Evolutionary conservation across 2,329 filamentous ascomycete species (phyloP).

Genomic region (Botrytis hyacinthi): DNA sequence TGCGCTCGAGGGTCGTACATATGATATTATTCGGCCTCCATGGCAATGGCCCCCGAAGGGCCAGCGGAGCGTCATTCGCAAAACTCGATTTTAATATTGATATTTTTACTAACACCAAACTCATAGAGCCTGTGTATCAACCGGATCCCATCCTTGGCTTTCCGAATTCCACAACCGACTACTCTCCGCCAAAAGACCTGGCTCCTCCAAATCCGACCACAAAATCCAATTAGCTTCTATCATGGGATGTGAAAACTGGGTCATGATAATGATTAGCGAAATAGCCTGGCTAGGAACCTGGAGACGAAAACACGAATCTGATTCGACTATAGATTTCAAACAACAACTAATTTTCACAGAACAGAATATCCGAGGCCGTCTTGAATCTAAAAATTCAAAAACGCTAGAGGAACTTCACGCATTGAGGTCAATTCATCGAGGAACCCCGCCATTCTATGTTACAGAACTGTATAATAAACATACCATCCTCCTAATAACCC

Average conservation of each 20-base stretch:
- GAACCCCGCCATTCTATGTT: background rate
- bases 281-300: conserved; percentile 53
- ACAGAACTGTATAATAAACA: conserved; percentile 17
- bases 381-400: conserved; percentile 11
- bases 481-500: conserved; percentile 21
- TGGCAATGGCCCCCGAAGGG: background rate
- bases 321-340: conserved; percentile 36
- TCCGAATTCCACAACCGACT: conserved; percentile 34
- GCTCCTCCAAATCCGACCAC: background rate
- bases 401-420: background rate
- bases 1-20: background rate
- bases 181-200: background rate
- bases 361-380: background rate
- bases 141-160: conserved; percentile 42
- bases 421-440: background rate
- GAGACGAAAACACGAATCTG: conserved; percentile 51
- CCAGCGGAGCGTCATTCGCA: background rate
- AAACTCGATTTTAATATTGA: accelerated
- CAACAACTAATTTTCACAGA: background rate
- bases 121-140: conserved; percentile 45
- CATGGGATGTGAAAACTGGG: conserved; percentile 56
- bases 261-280: conserved; percentile 51
- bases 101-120: background rate
- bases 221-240: conserved; percentile 49
- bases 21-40: background rate